These are phyloP conservation scores for Colletotrichum coccodes DNA, from an alignment of 2,329 filamentous ascomycete species.

Conservation along the genomic window DNA sequence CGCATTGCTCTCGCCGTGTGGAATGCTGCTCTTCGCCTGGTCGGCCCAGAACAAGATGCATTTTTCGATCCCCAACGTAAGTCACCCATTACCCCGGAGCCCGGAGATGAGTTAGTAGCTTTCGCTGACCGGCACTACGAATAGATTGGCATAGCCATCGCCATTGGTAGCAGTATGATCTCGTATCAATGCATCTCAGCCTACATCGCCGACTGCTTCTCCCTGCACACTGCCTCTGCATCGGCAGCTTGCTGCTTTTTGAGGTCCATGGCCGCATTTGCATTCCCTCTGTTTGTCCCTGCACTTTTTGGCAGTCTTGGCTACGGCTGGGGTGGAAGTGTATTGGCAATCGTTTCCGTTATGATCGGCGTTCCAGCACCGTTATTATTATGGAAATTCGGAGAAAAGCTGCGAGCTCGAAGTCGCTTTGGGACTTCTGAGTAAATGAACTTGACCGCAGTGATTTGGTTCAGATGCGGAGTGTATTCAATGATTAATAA, in stretches of 20 bases:
- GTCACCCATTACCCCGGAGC: neutral
- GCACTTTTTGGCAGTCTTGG: slow-evolving; percentile 47
- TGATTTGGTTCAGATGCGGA: too few relatives aligned
- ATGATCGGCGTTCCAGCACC: slow-evolving; percentile 47
- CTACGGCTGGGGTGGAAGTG: slow-evolving; percentile 51
- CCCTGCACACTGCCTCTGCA: slow-evolving; percentile 57
- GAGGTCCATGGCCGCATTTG: slow-evolving; percentile 55
- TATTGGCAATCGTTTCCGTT: slow-evolving; percentile 50
- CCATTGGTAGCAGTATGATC: slow-evolving; percentile 15
- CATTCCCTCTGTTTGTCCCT: slow-evolving; percentile 61
- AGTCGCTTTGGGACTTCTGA: neutral
- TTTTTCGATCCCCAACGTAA: slow-evolving; percentile 59
- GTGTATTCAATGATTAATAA: neutral
- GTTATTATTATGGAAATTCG: slow-evolving; percentile 52
- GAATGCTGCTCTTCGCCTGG: slow-evolving; percentile 57
- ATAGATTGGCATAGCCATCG: slow-evolving; percentile 9
- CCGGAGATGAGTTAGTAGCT: neutral
- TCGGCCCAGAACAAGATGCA: slow-evolving; percentile 51
- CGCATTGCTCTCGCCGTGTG: slow-evolving; percentile 52
- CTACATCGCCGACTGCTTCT: slow-evolving; percentile 57
- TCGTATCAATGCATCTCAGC: slow-evolving; percentile 23
- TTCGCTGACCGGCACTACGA: neutral
- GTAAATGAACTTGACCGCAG: too few relatives aligned
- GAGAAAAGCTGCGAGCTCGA: slow-evolving; percentile 43
- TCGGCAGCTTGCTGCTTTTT: slow-evolving; percentile 58